Evolutionary conservation across 2,329 filamentous ascomycete species (phyloP), one percentile per base, ranked within the genome.

Genomic region (Xylariaceae sp.): DNA sequence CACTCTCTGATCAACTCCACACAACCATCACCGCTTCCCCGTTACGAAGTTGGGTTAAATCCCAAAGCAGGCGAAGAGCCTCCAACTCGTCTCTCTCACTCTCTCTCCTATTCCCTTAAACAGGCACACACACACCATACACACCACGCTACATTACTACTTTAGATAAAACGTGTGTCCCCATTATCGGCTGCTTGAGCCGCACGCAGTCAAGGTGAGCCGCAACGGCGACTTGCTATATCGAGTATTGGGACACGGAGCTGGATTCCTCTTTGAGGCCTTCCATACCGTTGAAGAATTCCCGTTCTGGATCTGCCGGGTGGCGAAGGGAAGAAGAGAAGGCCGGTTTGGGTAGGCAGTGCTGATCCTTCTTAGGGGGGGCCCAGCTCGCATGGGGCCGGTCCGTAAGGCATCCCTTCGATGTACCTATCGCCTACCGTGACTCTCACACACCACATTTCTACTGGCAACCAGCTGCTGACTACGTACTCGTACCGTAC

Each of bases 181-280:
- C 23, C 23, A 30, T 30, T 30, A 4, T 30, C 23, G 23, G 23
- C 23, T 30, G 23, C 23, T 30, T 30, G 23, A 30, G 23, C 23
- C 37, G 37, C 37, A 13, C 37, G 37, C 37, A 42, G 23, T 30
- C 23, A 30, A 30, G 23, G 23, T 30, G 23, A 30, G 23, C 23
- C 23, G 23, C 23, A 30, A 30, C 23, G 23, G 23, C 23, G 23
- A 42, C 51, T 52, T 58, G 55, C 58, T 61, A 57, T 59, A 61
- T 63, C 53, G 8, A 61, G 58, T 50, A 53, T n/a, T 49, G 34
- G 39, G 42, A 15, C 23, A 45, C 61, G 61, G 61, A 56, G 56
- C 55, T 61, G 30, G 44, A 42, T 63, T 58, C 61, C 59, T 52
- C 11, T 61, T 63, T 50, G 51, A 63, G 61, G n/a, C 5, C 5